Percentiles rank a stretch among this genome's conserved stretches.
phyloP scores from a whole-genome alignment of 305 asterid species.

The Lippia alba region DNA sequence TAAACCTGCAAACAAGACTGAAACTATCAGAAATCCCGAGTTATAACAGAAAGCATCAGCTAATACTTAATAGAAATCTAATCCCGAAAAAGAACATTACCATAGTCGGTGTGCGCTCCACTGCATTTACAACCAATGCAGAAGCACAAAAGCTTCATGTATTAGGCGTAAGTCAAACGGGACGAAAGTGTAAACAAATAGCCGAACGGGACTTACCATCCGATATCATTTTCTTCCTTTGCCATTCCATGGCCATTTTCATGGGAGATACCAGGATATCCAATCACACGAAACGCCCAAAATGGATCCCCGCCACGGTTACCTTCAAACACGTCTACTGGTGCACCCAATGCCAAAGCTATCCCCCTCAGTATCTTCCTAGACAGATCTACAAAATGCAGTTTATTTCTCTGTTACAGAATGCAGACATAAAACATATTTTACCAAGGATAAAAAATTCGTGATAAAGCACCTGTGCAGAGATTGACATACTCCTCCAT shows the following conservation, averaged over 20 bases:
- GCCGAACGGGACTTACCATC: slow-evolving; percentile 55
- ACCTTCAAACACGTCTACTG: slow-evolving; percentile 68
- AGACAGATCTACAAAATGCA: slow-evolving; percentile 59
- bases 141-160: slow-evolving; percentile 28
- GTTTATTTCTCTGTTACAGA: neutral
- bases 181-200: slow-evolving; percentile 7
- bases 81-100: slow-evolving; percentile 42
- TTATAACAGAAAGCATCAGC: slow-evolving; percentile 14
- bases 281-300: slow-evolving; percentile 87
- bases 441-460: slow-evolving; percentile 6
- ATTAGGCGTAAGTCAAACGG: slow-evolving; percentile 28
- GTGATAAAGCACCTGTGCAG: slow-evolving; percentile 66
- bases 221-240: slow-evolving; percentile 47
- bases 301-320: slow-evolving; percentile 84
- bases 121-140: slow-evolving; percentile 46
- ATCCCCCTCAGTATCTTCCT: slow-evolving; percentile 89
- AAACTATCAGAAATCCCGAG: neutral
- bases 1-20: slow-evolving; percentile 55
- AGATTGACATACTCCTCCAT: slow-evolving; percentile 77
- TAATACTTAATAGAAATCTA: neutral
- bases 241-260: slow-evolving; percentile 44
- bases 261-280: slow-evolving; percentile 63
- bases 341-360: slow-evolving; percentile 76
- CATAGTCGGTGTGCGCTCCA: slow-evolving; percentile 95
- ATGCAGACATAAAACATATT: slow-evolving; percentile 9